Base-by-base conservation (phyloP, 306 rosid genomes). In the Herpetospermum pedunculosum region DNA sequence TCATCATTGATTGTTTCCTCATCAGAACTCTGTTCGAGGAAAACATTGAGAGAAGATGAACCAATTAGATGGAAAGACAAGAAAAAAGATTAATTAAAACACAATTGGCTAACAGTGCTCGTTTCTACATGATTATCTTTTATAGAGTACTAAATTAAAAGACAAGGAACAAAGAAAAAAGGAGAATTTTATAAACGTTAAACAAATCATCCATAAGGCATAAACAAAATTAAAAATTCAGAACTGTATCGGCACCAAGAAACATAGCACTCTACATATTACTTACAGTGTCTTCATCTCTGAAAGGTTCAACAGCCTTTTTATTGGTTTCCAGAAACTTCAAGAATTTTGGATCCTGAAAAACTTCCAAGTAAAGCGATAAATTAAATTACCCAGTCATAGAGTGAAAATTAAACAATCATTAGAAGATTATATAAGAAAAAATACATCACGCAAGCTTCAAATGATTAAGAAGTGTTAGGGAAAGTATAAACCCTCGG, bases 321-420 rank as follows among this genome's bases (percentile, higher is more conserved):
- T 85, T 75, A 74, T 84, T 67, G 77, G 80, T 78, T 80, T 84
- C 83, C 35, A 89, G 81, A 78, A 89, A 88, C 74, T 78, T 79
- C 35, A 85, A 78, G 82, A 91, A 94, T 69, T 80, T 65, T 18
- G 85, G 87, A 87, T 91, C 91, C 99, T 94, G 82, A 37, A 70
- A 80, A 80, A 34, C 78, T 80, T 80, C 67, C 81, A 83, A 76
- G 21, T 35, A 79, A 77, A 76, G 55, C 4, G 37, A 40, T 41
- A 16, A 75, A 64, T 74, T 58, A 84, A 77, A 70, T 32, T 21
- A 59, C 5, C 37, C 26, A 60, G 28, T 18, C 40, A 77, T 23
- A 60, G 71, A 79, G 26, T 38, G 62, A 81, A 34, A 32, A 43
- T 1, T 43, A 9, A 52, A 55, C 41, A 40, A 23, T 35, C 10